phyloP scores from a whole-genome alignment of 352 stramenopile genomes.

The Peronospora destructor region DNA sequence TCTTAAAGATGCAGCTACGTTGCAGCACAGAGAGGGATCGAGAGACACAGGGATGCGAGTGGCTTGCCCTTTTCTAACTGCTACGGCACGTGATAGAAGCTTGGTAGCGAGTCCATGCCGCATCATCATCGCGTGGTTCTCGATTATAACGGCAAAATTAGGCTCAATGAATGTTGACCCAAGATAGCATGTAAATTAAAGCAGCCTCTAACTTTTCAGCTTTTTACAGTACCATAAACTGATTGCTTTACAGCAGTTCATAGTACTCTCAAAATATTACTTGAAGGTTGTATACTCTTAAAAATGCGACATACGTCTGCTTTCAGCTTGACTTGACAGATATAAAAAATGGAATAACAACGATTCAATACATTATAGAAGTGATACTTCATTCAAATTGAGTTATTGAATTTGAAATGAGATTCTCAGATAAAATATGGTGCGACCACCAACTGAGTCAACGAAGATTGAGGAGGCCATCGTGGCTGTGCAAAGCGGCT shows the following conservation, averaged over 20 bases:
- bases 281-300: too few species aligned
- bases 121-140: constrained; percentile 16
- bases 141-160: constrained; percentile 27
- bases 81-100: constrained; percentile 11
- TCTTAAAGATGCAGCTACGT: neutral
- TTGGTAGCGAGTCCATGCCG: constrained; percentile 12
- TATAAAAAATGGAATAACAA: too few species aligned
- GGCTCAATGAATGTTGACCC: constrained; percentile 92
- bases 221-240: too few species aligned
- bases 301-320: too few species aligned
- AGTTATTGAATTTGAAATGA: neutral
- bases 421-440: constrained; percentile 8
- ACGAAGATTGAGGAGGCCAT: constrained; percentile 49
- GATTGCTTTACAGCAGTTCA: too few species aligned
- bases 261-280: too few species aligned
- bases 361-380: too few species aligned
- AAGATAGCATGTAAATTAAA: neutral
- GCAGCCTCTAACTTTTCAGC: too few species aligned
- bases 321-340: too few species aligned
- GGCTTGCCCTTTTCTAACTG: constrained; percentile 1
- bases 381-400: too few species aligned
- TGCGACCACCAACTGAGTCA: constrained; percentile 12
- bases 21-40: neutral
- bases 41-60: constrained; percentile 1
- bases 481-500: constrained; percentile 40